Evolutionary conservation across 2,329 filamentous ascomycete genomes (phyloP), one percentile per base, ranked within the genome.

Genomic region (Sodiomyces alkalinus): DNA sequence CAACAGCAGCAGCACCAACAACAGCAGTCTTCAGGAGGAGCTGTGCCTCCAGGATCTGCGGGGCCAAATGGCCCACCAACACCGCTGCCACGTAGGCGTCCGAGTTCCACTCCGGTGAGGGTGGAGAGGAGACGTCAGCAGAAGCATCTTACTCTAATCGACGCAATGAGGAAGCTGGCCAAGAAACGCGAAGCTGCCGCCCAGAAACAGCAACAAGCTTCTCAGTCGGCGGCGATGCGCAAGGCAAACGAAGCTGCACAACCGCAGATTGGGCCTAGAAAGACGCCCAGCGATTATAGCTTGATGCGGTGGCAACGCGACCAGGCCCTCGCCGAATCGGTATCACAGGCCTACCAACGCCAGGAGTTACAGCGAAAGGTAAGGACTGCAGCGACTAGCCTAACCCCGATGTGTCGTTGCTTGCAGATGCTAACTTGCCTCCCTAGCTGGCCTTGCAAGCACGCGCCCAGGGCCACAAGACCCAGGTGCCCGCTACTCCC

Each of bases 111-210:
- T 1, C 86, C 87, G 3, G 58, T 90, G 18, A 69, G 82, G 28
- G 87, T 98, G 5, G 87, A 96, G 45, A 73, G 86, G 36, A 73
- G 86, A 31, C 75, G 82, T 38, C 82, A 83, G 38, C 80, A 85
- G 37, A 82, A 85, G 45, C 82, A 94, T 45, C 60, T 96, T 32
- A 80, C 80, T 25, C 65, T 96, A 43, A 76, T 98, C 40, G 87
- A 96, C 52, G 81, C 81, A 3, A 94, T 96, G 82, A 73, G 86
- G 22, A 98, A 96, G 49, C 53, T 93, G 26, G 86, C 86, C 1
- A 92, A 93, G 62, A 96, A 94, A 55, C 73, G 87, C 16, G 90
- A 98, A 54, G 79, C 80, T 8, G 67, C 72, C 16, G 60, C 74
- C 17, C 83, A 90, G 47, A 96, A 96, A 58, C 81, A 90, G 47